Evolutionary conservation across 2,329 filamentous ascomycete species (phyloP), one percentile per base, ranked within the genome.

Genomic region (Pyricularia sp.): DNA sequence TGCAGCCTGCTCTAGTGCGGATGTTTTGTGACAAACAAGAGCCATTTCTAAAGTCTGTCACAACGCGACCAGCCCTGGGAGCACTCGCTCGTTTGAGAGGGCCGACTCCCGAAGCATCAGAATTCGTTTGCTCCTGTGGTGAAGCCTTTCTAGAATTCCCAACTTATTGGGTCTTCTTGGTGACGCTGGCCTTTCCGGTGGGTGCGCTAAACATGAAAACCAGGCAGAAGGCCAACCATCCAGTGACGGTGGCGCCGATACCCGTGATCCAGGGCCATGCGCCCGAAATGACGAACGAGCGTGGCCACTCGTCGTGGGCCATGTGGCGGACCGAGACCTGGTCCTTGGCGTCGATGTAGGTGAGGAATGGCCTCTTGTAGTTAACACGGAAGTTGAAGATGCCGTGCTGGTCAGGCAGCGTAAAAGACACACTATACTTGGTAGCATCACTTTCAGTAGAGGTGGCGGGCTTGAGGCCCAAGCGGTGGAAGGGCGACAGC

Each of bases 301-400:
- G 85, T 35, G 92, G 90, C 85, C 90, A 99, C 81, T 99, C 94
- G 75, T 99, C 88, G 81, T 99, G 94, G 8, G 94, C 94, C 78
- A 96, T 94, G 80, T 99, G 94, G 61, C 94, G 86, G 35, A 99
- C 91, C 0, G 93, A 96, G 64, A 97, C 93, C 26, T 93, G 94
- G 70, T 88, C 85, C 85, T 97, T 97, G 81, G 97, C 92, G 74
- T 97, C 93, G 64, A 99, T 75, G 74, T 87, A 89, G 72, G 87
- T 94, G 70, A 96, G 78, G 81, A 97, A 96, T 1, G 93, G 92
- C 7, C 94, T 87, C 82, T 96, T 96, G 83, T 97, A 97, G 82
- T 97, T 96, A 76, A 97, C 84, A 74, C 88, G 86, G 84, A 99
- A 97, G 79, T 96, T 96, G 84, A 97, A 99, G 78, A 99, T 97